phyloP scores from a whole-genome alignment of 192 early-diverging fungal genomes.

The Umbelopsis isabellina region DNA sequence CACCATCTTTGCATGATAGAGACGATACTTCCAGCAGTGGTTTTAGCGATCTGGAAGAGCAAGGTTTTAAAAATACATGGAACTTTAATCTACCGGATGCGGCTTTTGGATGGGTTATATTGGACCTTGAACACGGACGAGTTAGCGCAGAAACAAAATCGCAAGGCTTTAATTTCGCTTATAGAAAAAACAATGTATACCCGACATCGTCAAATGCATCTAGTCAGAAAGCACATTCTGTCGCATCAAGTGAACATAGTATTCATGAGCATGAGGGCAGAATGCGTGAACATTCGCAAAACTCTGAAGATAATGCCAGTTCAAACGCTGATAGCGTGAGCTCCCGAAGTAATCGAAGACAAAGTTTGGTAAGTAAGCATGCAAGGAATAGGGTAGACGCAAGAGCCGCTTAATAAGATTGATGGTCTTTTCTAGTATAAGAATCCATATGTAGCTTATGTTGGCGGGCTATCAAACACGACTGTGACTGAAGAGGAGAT shows the following conservation, averaged over 20 bases:
- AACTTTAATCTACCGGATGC: conserved; percentile 66
- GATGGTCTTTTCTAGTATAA: conserved; percentile 15
- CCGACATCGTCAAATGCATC: conserved; percentile 18
- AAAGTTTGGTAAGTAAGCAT: conserved; percentile 20
- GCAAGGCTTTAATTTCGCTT: conserved; percentile 65
- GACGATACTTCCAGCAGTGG: conserved; percentile 23
- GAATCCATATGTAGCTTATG: conserved; percentile 34
- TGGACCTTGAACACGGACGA: conserved; percentile 54
- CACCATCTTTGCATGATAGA: conserved; percentile 38
- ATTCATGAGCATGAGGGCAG: background rate
- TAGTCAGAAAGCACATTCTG: conserved; percentile 17
- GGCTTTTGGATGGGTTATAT: conserved; percentile 54
- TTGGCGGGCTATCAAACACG: conserved; percentile 35
- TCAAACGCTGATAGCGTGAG: conserved; percentile 5
- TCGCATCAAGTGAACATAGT: conserved; percentile 16
- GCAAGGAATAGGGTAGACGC: background rate
- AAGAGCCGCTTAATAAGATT: too few species aligned
- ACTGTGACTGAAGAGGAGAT: conserved; percentile 43
- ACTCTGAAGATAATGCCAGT: conserved; percentile 10
- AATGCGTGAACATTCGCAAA: background rate
- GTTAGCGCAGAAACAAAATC: conserved; percentile 58
- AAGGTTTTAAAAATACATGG: conserved; percentile 65
- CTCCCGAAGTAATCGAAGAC: conserved; percentile 17
- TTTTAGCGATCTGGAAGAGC: conserved; percentile 47
- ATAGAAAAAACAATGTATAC: conserved; percentile 45